Conservation (phyloP, 1,284 basidiomycete genomes). For the Cryptococcus depauperatus region DNA sequence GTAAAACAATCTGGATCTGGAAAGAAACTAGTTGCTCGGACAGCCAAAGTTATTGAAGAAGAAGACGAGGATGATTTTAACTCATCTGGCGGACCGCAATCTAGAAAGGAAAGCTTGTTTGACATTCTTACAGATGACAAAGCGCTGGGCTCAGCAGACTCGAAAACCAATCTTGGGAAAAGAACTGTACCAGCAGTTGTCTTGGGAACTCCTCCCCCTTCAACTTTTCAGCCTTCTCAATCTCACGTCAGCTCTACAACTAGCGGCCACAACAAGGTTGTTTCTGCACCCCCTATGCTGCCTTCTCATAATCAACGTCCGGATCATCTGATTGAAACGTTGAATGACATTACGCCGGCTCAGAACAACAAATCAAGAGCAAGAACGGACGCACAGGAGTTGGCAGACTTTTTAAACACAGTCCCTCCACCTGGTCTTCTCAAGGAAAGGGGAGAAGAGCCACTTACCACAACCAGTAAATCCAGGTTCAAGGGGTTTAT, state of each 20-base stretch:
- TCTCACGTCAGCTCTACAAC: neutral
- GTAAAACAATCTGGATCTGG: too few species aligned
- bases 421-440: constrained; percentile 19
- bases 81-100: neutral
- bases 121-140: constrained; percentile 9
- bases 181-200: constrained; percentile 36
- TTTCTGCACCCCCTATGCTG: neutral
- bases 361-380: neutral
- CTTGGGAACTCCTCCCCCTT: constrained; percentile 28
- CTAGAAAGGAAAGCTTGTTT: constrained; percentile 23
- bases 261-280: neutral
- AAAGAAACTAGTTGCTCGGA: constrained; percentile 20
- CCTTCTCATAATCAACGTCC: neutral
- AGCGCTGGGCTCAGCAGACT: neutral
- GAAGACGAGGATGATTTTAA: constrained; percentile 22
- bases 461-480: constrained; percentile 15
- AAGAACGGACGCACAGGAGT: constrained; percentile 28
- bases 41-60: constrained; percentile 32
- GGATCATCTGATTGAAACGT: neutral
- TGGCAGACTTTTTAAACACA: constrained; percentile 36
- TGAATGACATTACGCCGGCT: neutral
- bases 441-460: constrained; percentile 5
- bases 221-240: neutral
- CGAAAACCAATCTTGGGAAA: constrained; percentile 1
- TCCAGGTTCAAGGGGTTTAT: constrained; percentile 17